Percentiles rank a stretch among this genome's conserved stretches.
These are phyloP conservation scores for Fusarium nelsonii DNA, from an alignment of 2,329 filamentous ascomycete species.

Conservation along the genomic window DNA sequence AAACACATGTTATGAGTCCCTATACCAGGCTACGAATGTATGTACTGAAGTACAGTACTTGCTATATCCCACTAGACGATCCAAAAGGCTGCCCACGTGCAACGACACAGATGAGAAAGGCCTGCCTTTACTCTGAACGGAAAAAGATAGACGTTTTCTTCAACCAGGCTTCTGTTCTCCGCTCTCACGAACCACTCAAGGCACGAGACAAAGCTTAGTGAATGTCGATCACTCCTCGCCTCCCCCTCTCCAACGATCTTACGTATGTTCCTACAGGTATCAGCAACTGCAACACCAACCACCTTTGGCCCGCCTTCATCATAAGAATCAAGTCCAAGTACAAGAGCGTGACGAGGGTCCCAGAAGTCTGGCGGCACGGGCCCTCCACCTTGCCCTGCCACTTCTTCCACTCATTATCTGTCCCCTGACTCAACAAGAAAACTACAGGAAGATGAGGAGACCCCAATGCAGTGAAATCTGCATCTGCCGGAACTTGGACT, in stretches of 20 bases:
- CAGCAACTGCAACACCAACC: slow-evolving; percentile 17
- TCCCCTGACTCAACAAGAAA: slow-evolving; percentile 34
- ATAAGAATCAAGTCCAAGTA: slow-evolving; percentile 20
- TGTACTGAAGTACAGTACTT: slow-evolving; percentile 18
- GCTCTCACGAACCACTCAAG: slow-evolving; percentile 20
- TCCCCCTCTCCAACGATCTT: slow-evolving; percentile 15
- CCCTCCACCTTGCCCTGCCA: slow-evolving; percentile 9
- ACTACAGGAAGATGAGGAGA: slow-evolving; percentile 13
- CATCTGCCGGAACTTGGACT: slow-evolving; percentile 35
- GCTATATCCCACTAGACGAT: slow-evolving; percentile 30
- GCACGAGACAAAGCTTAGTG: slow-evolving; percentile 33
- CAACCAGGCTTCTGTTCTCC: slow-evolving; percentile 18
- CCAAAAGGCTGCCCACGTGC: slow-evolving; percentile 31
- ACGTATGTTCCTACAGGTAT: slow-evolving; percentile 16
- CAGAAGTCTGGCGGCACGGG: slow-evolving; percentile 21
- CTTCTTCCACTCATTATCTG: neutral
- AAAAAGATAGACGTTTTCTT: slow-evolving; percentile 27
- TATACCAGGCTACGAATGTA: slow-evolving; percentile 1
- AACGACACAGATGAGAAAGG: slow-evolving; percentile 20
- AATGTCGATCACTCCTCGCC: slow-evolving; percentile 38
- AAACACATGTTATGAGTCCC: slow-evolving; percentile 5
- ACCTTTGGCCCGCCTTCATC: neutral
- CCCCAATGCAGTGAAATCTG: slow-evolving; percentile 30
- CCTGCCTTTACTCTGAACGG: slow-evolving; percentile 20
- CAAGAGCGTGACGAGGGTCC: slow-evolving; percentile 5